Base-by-base conservation (phyloP, 352 stramenopile species). In the Phytophthora pistaciae region DNA sequence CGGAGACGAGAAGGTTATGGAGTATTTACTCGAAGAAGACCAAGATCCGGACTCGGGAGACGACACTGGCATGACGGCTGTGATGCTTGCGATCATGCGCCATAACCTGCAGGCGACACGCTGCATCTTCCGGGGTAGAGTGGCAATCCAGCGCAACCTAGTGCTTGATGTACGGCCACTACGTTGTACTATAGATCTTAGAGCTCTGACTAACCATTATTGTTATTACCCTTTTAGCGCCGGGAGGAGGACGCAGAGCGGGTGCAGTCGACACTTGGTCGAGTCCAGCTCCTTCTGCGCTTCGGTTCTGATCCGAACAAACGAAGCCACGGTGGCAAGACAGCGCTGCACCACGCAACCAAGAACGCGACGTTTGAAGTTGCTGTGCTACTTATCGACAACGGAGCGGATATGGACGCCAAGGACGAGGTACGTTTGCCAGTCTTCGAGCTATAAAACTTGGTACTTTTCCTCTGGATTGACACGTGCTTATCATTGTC, bases 111-210 rank as follows among this genome's bases (percentile, higher is more conserved):
- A 65, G 33, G 63, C 60, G 0, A 63, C 60, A 9, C 67, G 67
- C 55, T 69, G 67, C 20, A 27, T 74, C 23, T 74, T 74, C 50
- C 46, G 55, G 7, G 60, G 58, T 3, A 60, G 56, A 31, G 23
- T 60, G 8, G 67, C 60, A 4, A 58, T 74, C 59, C 60, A 65
- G 55, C 60, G 67, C 11, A 74, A 74, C 27, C 67, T 74, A 20
- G 13, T 69, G 10, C 38, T 61, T 2, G 67, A 74, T 20, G 67
- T 74, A 56, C 38, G 60, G 25, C 25, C 1, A 27, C 25, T 27
- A 27, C 33, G 20, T 46, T 29, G 9, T 13, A 38, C 10, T 13
- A 3, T 38, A 38, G 31, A 38, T 13, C 8, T 13, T 1, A 38
- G 2, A 4, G 31, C 31, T 38, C 31, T 11, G 8, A 38, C 31